These are phyloP conservation scores for Xylaria sp. DNA, from an alignment of 2,329 filamentous ascomycete genomes.

Conservation along the genomic window DNA sequence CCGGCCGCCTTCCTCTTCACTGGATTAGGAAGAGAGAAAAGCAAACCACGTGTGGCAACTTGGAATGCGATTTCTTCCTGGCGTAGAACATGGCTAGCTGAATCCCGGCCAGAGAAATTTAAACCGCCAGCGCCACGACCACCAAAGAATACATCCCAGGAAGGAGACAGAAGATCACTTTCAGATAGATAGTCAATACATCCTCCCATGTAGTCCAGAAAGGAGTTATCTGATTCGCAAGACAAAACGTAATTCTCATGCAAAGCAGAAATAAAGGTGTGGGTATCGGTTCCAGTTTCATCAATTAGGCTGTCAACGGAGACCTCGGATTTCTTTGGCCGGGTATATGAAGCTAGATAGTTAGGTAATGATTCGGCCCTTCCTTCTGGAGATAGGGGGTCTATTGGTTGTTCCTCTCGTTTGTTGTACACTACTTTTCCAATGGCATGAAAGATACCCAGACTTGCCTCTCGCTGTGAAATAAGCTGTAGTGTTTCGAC, in stretches of 20 bases:
- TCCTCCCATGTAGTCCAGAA: conserved; percentile 82
- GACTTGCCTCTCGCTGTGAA: conserved; percentile 85
- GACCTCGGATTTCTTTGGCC: conserved; percentile 73
- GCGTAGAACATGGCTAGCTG: conserved; percentile 78
- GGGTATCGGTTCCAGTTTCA: conserved; percentile 90
- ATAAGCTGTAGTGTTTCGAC: conserved; percentile 82
- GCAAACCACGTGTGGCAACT: conserved; percentile 83
- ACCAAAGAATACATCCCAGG: conserved; percentile 75
- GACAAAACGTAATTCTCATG: conserved; percentile 95
- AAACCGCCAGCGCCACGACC: conserved; percentile 63
- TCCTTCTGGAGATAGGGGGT: conserved; percentile 50
- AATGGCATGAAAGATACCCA: conserved; percentile 96
- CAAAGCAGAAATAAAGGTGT: conserved; percentile 88
- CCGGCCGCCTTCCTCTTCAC: conserved; percentile 75
- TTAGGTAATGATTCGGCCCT: conserved; percentile 67
- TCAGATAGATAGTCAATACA: conserved; percentile 90
- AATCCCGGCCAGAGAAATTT: conserved; percentile 63
- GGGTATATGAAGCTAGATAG: conserved; percentile 67
- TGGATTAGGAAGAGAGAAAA: conserved; percentile 86
- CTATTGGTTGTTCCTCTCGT: conserved; percentile 67
- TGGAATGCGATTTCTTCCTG: conserved; percentile 97
- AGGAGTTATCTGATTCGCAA: conserved; percentile 73
- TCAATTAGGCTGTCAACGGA: conserved; percentile 83
- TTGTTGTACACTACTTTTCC: conserved; percentile 98
- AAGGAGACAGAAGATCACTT: conserved; percentile 84